A percentile compares a stretch with the other conserved stretches of the same genome.
These are phyloP conservation scores for Medicago arabica DNA, from an alignment of 306 rosid species.

Conservation along the genomic window DNA sequence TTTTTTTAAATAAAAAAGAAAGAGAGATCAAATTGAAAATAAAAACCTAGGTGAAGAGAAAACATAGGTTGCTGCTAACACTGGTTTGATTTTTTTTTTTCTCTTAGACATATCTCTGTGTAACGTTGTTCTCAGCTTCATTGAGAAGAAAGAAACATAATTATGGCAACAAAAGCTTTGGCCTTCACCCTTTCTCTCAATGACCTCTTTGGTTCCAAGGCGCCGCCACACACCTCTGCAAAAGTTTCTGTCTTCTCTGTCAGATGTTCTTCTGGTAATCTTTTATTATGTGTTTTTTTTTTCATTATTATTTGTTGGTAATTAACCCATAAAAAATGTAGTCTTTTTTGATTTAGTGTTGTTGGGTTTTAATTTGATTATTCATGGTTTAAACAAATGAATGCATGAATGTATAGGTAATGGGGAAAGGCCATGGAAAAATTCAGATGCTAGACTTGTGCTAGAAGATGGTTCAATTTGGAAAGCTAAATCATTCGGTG, in stretches of 20 bases:
- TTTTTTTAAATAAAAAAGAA: neutral
- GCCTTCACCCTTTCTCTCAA: constrained; percentile 40
- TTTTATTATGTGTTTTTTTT: neutral
- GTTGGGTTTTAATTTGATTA: neutral
- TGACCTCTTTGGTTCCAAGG: constrained; percentile 37
- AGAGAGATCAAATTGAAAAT: neutral
- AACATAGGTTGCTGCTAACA: constrained; percentile 32
- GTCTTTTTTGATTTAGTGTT: neutral
- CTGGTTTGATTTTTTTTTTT: neutral
- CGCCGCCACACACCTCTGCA: constrained; percentile 4
- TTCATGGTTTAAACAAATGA: neutral
- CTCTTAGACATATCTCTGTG: constrained; percentile 5
- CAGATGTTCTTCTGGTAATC: constrained; percentile 60
- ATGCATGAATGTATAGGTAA: constrained; percentile 47
- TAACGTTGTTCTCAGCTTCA: neutral
- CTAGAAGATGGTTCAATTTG: constrained; percentile 96
- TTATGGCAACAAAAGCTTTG: constrained; percentile 56
- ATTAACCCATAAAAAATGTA: neutral
- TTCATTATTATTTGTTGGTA: neutral
- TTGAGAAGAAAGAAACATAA: neutral
- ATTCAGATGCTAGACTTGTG: constrained; percentile 87
- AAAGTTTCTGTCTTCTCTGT: constrained; percentile 43
- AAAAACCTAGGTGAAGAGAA: constrained; percentile 40
- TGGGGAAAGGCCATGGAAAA: constrained; percentile 87
- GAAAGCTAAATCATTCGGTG: constrained; percentile 96